Evolutionary conservation across 2,329 filamentous ascomycete genomes (phyloP), one percentile per base, ranked within the genome.

Genomic region (Colletotrichum sojae): DNA sequence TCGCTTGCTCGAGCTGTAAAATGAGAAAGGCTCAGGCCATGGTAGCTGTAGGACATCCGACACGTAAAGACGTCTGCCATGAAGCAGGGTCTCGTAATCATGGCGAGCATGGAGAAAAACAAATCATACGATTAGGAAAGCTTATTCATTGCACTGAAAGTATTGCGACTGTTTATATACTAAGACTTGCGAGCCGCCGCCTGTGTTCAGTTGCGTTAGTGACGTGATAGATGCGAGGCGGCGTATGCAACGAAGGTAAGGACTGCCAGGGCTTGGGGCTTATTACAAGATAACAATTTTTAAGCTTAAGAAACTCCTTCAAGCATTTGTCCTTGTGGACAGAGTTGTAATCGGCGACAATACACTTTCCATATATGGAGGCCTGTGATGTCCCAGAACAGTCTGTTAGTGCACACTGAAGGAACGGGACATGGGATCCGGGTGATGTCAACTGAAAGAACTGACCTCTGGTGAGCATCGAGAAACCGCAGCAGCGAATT

Each of bases 251-350:
- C 31, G 8, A 36, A n/a, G 22, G 43, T 18, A 18, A 39, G 25
- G 15, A 13, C 5, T 18, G 49, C 5, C 49, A 52, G 22, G 52
- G 25, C 5, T 15, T 13, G 46, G 31, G 16, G 20, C n/a, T 39
- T 73, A 88, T 75, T 85, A 97, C 95, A 76, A 97, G 76, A 77
- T 94, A 97, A 78, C 95, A 98, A 73, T 97, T 86, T 79, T 97
- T 97, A 56, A 98, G 80, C 73, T 84, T 90, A 80, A 96, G 84
- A 74, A 99, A 98, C 77, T 98, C 94, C 67, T 89, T 90, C 5
- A 87, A 86, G 77, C 96, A 99, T 85, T 96, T 96, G 77, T 98
- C 94, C 78, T 97, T 97, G 74, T 94, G 89, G 3, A 97, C 89
- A 4, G 94, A 89, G 77, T 95, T 95, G 82, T 97, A 98, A 77